These are phyloP conservation scores for Arabis hirsuta DNA, from an alignment of 345 rosid genomes.

Conservation along the genomic window DNA sequence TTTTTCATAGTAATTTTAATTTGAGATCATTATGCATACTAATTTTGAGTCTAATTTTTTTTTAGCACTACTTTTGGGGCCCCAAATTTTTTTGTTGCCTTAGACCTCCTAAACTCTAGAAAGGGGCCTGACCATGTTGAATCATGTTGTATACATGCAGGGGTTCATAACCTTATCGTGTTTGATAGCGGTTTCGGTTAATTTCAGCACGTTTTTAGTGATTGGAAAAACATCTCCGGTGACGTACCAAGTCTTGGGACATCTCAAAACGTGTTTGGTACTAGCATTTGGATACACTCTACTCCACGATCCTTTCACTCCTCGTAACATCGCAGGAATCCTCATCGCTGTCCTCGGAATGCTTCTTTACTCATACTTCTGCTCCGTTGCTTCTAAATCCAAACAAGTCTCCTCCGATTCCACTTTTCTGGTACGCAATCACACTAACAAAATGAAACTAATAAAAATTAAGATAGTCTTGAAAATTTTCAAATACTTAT, in stretches of 20 bases:
- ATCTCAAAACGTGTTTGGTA: slow-evolving; percentile 93
- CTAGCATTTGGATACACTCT: slow-evolving; percentile 89
- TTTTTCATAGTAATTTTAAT: too few species aligned
- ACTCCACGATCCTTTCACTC: slow-evolving; percentile 87
- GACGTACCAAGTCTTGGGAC: slow-evolving; percentile 97
- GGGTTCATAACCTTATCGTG: slow-evolving; percentile 84
- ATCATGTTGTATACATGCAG: slow-evolving; percentile 49
- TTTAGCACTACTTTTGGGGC: too few species aligned
- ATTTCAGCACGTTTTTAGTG: slow-evolving; percentile 96
- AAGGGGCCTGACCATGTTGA: not conserved
- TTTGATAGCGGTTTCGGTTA: slow-evolving; percentile 88
- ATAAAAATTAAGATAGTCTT: not conserved
- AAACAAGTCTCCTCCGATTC: slow-evolving; percentile 74
- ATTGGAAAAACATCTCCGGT: slow-evolving; percentile 99
- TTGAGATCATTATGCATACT: too few species aligned
- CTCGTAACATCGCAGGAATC: slow-evolving; percentile 84
- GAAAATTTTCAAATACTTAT: not conserved
- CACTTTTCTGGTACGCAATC: slow-evolving; percentile 58
- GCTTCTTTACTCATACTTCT: slow-evolving; percentile 91
- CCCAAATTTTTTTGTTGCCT: too few species aligned
- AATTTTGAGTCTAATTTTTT: too few species aligned
- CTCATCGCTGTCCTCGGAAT: slow-evolving; percentile 84
- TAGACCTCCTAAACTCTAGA: too few species aligned
- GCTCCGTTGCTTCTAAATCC: slow-evolving; percentile 71
- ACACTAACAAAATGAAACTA: not conserved